These are phyloP conservation scores for Aureobasidium musti DNA, from an alignment of 2,329 filamentous ascomycete genomes.

Conservation along the genomic window DNA sequence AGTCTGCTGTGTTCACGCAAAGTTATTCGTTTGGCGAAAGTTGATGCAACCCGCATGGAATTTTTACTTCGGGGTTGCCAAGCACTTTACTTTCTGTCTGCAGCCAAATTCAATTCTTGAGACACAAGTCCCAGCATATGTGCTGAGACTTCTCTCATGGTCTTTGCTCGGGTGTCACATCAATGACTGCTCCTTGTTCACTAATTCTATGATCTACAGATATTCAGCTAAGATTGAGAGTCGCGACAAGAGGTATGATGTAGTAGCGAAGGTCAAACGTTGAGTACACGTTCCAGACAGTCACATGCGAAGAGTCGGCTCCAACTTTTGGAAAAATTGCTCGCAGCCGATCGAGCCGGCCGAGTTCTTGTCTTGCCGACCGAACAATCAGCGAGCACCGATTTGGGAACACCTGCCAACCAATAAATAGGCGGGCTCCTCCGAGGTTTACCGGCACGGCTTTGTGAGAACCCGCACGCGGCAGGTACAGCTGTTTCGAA, in stretches of 20 bases:
- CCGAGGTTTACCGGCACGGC: conserved; percentile 25
- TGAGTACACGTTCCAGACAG: background rate
- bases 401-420: conserved; percentile 10
- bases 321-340: conserved; percentile 24
- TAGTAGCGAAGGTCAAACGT: background rate
- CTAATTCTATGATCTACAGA: background rate
- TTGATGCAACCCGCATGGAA: conserved; percentile 1
- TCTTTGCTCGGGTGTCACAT: background rate
- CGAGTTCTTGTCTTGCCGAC: conserved; percentile 17
- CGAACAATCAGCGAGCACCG: conserved; percentile 22
- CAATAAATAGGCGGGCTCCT: conserved; percentile 11
- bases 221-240: background rate
- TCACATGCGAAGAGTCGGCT: conserved; percentile 23
- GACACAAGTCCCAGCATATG: background rate
- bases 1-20: conserved; percentile 2
- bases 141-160: background rate
- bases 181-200: background rate
- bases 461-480: conserved; percentile 8
- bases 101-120: background rate
- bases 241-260: background rate
- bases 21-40: background rate
- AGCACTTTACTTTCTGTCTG: background rate
- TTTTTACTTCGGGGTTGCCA: background rate
- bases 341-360: conserved; percentile 18
- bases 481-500: conserved; percentile 7